Conservation (phyloP, 2,329 filamentous ascomycete genomes). For the Tympanopsis confertula region DNA sequence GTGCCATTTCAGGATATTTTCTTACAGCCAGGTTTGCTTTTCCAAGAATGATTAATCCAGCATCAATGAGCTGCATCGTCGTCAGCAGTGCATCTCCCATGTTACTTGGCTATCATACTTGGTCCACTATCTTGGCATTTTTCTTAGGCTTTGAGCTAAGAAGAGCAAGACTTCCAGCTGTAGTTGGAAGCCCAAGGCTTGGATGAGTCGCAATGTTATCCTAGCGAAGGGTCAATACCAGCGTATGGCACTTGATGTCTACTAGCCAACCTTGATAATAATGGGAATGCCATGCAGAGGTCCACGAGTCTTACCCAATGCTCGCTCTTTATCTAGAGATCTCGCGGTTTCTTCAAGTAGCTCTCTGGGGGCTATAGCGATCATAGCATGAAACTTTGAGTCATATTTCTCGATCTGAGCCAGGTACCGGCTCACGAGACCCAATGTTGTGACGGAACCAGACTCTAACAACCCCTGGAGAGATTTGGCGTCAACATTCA, state of each 20-base stretch:
- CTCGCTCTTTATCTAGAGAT: background rate
- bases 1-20: background rate
- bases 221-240: background rate
- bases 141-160: background rate
- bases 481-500: too few relatives aligned
- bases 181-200: background rate
- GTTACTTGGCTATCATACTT: background rate
- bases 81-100: background rate
- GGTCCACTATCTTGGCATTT: background rate
- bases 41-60: constrained; percentile 1
- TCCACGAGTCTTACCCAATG: background rate
- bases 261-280: constrained; percentile 1
- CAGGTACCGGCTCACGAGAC: too few relatives aligned
- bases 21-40: constrained; percentile 1
- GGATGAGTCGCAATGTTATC: background rate
- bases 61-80: constrained; percentile 1
- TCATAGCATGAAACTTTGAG: too few relatives aligned
- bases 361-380: too few relatives aligned
- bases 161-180: background rate
- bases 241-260: background rate
- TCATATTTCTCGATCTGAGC: too few relatives aligned
- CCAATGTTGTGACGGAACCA: too few relatives aligned
- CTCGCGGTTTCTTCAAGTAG: too few relatives aligned
- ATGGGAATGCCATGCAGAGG: constrained; percentile 3
- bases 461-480: too few relatives aligned